A percentile compares a stretch with the other conserved stretches of the same genome.
Evolutionary conservation across 1,284 basidiomycete genomes (phyloP).

Genomic region (Pseudozyma sp.): DNA sequence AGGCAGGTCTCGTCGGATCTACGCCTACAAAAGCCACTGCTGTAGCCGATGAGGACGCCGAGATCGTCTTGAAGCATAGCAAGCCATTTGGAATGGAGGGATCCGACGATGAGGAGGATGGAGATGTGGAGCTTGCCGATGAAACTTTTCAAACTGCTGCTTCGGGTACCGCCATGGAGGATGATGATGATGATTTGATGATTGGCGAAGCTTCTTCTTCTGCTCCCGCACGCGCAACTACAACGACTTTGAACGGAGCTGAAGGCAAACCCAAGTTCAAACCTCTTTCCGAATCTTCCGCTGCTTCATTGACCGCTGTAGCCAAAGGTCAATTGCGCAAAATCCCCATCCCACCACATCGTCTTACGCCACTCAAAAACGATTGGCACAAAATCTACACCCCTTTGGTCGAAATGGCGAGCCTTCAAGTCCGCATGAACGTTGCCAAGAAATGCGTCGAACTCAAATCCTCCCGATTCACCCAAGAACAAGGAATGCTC

Average conservation of each 20-base stretch:
- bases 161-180: slow-evolving; percentile 16
- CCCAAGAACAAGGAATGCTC: slow-evolving; percentile 73
- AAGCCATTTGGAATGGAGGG: slow-evolving; percentile 50
- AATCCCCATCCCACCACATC: slow-evolving; percentile 91
- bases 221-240: not conserved
- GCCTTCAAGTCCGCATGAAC: slow-evolving; percentile 96
- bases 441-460: slow-evolving; percentile 88
- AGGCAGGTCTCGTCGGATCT: slow-evolving; percentile 22
- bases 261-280: slow-evolving; percentile 25
- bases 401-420: slow-evolving; percentile 92
- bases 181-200: slow-evolving; percentile 52
- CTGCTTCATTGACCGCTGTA: slow-evolving; percentile 29
- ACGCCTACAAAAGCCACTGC: not conserved
- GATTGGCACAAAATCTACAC: slow-evolving; percentile 98
- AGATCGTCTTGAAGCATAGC: slow-evolving; percentile 33
- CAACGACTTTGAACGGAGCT: not conserved
- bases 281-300: slow-evolving; percentile 25
- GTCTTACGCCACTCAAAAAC: slow-evolving; percentile 96
- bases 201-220: slow-evolving; percentile 25
- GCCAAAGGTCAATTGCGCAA: slow-evolving; percentile 61
- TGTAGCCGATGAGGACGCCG: slow-evolving; percentile 4
- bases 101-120: slow-evolving; percentile 31
- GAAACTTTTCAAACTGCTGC: slow-evolving; percentile 26
- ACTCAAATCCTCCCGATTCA: slow-evolving; percentile 94
- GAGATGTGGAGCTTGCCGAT: slow-evolving; percentile 40